These are phyloP conservation scores for Pterulicium gracile DNA, from an alignment of 1,284 basidiomycete genomes.

Conservation along the genomic window DNA sequence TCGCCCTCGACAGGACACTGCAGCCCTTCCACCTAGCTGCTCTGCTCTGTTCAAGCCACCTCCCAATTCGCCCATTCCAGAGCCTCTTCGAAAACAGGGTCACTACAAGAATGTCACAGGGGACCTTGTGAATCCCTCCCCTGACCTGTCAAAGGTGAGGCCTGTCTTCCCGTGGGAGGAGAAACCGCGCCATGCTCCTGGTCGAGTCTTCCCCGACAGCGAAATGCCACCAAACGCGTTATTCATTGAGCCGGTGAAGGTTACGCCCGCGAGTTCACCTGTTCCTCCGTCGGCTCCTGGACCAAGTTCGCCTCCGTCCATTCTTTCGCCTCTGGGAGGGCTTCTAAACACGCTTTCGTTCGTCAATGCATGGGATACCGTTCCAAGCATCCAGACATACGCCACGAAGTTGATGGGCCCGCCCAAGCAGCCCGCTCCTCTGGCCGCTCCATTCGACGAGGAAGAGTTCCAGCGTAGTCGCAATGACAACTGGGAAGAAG, in stretches of 20 bases:
- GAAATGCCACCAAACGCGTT: slow-evolving; percentile 47
- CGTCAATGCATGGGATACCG: slow-evolving; percentile 75
- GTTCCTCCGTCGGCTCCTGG: slow-evolving; percentile 21
- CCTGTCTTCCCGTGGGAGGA: slow-evolving; percentile 93
- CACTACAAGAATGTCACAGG: slow-evolving; percentile 54
- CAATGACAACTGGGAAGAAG: slow-evolving; percentile 46
- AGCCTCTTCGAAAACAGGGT: slow-evolving; percentile 45
- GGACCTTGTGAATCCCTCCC: slow-evolving; percentile 32
- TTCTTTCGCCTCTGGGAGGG: slow-evolving; percentile 27
- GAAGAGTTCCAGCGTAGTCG: slow-evolving; percentile 28
- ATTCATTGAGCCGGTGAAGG: slow-evolving; percentile 29
- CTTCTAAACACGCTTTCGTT: slow-evolving; percentile 51
- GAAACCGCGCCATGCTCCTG: slow-evolving; percentile 48
- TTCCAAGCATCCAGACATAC: slow-evolving; percentile 71
- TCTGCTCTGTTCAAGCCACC: slow-evolving; percentile 52
- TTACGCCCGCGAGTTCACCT: slow-evolving; percentile 19
- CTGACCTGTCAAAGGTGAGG: slow-evolving; percentile 66
- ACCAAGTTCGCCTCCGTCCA: slow-evolving; percentile 13
- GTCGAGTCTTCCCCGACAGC: slow-evolving; percentile 67
- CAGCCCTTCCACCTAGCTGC: slow-evolving; percentile 20
- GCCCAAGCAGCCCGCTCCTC: slow-evolving; percentile 26
- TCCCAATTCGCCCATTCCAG: slow-evolving; percentile 46
- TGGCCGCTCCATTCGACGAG: slow-evolving; percentile 36
- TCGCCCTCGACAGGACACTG: slow-evolving; percentile 21
- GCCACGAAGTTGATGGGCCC: slow-evolving; percentile 52